Conservation (phyloP, 768 basidiomycete species). For the Boletus bicolor region DNA sequence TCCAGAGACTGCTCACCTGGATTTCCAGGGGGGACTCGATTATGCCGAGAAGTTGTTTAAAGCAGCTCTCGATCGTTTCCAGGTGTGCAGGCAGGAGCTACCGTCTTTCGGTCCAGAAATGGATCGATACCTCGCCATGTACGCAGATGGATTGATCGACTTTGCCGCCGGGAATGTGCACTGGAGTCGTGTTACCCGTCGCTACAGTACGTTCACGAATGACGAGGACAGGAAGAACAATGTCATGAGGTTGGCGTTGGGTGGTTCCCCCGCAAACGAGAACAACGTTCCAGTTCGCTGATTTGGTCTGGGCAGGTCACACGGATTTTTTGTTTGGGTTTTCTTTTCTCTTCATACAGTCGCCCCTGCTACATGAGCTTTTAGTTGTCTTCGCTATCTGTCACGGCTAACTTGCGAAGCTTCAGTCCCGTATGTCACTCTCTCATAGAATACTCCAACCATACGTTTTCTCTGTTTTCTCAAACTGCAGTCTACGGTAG, state of each 20-base stretch:
- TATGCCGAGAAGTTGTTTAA: constrained; percentile 1
- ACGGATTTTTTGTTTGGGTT: no score
- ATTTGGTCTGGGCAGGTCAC: not conserved
- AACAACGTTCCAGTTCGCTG: not conserved
- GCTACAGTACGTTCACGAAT: constrained; percentile 8
- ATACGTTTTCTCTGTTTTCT: not conserved
- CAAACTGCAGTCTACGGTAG: not conserved
- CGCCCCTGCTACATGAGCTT: no score
- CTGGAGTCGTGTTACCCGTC: constrained; percentile 6
- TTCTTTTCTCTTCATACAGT: no score
- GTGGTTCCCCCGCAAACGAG: no score
- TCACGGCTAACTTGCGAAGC: not conserved
- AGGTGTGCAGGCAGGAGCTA: not conserved
- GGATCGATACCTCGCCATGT: constrained; percentile 2
- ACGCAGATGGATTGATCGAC: constrained; percentile 10
- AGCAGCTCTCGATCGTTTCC: constrained; percentile 5
- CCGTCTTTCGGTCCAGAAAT: constrained; percentile 4
- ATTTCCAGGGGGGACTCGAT: no score
- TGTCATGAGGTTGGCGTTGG: not conserved
- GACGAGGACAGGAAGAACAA: constrained; percentile 8
- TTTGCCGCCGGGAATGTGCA: constrained; percentile 6
- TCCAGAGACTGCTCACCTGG: not conserved
- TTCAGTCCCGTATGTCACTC: no score
- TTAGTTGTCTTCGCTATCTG: no score
- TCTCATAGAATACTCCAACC: not conserved